Evolutionary conservation across 495 filamentous ascomycete genomes (phyloP).

Genomic region (Astrothelium subdiscretum): DNA sequence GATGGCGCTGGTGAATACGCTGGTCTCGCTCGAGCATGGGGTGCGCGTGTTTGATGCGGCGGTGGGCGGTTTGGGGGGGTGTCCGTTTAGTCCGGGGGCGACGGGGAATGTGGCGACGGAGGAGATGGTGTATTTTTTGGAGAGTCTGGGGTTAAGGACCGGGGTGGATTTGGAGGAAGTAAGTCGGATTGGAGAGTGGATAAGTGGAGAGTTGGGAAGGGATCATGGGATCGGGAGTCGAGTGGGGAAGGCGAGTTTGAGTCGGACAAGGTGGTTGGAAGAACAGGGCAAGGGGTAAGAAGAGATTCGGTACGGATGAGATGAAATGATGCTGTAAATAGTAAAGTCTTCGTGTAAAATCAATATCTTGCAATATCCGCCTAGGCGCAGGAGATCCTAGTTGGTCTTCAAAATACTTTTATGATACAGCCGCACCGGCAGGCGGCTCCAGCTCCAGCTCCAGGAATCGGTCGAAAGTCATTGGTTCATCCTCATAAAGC

Average conservation of each 20-base stretch:
- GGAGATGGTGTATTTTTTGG: slow-evolving; percentile 80
- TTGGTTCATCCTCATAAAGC: no score
- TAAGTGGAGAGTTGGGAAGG: slow-evolving; percentile 65
- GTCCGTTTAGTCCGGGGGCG: slow-evolving; percentile 85
- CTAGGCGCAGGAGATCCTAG: no score
- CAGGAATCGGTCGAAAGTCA: no score
- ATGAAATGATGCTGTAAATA: background rate
- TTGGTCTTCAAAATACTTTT: no score
- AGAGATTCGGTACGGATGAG: background rate
- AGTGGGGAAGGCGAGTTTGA: background rate
- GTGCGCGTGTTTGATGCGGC: slow-evolving; percentile 82
- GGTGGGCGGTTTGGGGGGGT: slow-evolving; percentile 85
- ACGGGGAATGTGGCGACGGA: slow-evolving; percentile 94
- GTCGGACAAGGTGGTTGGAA: background rate
- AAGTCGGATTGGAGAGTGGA: slow-evolving; percentile 78
- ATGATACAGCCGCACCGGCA: no score
- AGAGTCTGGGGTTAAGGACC: slow-evolving; percentile 76
- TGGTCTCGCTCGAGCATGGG: slow-evolving; percentile 77
- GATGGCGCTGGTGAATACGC: slow-evolving; percentile 80
- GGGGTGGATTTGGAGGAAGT: slow-evolving; percentile 78
- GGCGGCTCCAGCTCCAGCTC: no score
- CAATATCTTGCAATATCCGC: no score
- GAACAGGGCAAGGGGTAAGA: background rate
- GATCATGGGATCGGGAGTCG: slow-evolving; percentile 26
- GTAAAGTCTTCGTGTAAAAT: no score